These are phyloP conservation scores for Rhododendron molle DNA, from an alignment of 148 eudicot genomes.

Conservation along the genomic window DNA sequence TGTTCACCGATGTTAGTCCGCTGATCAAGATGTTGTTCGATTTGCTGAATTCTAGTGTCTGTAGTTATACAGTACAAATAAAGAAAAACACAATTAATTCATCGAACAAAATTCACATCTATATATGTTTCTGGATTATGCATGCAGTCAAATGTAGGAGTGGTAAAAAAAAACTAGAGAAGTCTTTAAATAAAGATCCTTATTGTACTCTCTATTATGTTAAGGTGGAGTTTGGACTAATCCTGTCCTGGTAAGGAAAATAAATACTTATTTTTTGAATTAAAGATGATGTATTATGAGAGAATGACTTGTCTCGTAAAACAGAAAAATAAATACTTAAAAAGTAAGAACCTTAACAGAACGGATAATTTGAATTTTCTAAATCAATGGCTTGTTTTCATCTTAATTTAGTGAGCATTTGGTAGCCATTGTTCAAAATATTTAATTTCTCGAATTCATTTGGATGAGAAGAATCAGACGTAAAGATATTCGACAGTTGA, in stretches of 20 bases:
- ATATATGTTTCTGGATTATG: background rate
- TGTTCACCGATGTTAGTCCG: conserved; percentile 34
- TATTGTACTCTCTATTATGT: too few species aligned
- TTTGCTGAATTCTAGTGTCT: conserved; percentile 34
- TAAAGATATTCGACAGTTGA: too few species aligned
- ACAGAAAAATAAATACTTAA: too few species aligned
- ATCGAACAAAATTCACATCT: background rate
- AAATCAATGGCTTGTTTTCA: background rate
- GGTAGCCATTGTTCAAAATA: too few species aligned
- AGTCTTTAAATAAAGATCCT: background rate
- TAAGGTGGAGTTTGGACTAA: too few species aligned
- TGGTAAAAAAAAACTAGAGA: background rate
- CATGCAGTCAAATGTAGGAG: background rate
- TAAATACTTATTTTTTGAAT: too few species aligned
- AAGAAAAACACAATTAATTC: too few species aligned
- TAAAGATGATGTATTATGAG: too few species aligned
- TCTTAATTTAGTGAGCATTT: background rate
- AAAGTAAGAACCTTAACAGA: too few species aligned
- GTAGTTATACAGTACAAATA: background rate
- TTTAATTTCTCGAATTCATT: background rate
- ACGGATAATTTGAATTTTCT: background rate
- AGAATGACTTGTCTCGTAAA: too few species aligned
- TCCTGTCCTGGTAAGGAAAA: too few species aligned
- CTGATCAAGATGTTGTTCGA: conserved; percentile 38
- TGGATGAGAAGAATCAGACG: too few species aligned